These are phyloP conservation scores for Cochlearia excelsa DNA, from an alignment of 345 rosid species.

Conservation along the genomic window DNA sequence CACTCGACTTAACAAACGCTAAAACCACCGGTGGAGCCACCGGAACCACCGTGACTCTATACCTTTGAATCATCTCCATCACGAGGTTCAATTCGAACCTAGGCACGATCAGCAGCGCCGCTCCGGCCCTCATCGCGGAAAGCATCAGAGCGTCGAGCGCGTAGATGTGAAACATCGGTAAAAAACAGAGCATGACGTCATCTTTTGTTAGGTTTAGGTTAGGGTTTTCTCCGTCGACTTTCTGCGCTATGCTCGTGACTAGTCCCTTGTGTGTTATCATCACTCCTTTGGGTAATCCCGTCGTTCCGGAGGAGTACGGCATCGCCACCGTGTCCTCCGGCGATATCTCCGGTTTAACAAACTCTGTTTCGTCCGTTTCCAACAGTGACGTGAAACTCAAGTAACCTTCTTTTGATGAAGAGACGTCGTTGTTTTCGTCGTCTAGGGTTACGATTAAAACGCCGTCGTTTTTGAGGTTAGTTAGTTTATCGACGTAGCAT, in stretches of 20 bases:
- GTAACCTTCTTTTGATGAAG: slow-evolving; percentile 35
- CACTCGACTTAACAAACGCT: slow-evolving; percentile 57
- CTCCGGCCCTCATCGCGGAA: slow-evolving; percentile 70
- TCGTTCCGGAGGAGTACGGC: slow-evolving; percentile 92
- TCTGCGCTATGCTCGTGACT: slow-evolving; percentile 80
- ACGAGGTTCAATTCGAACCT: slow-evolving; percentile 57
- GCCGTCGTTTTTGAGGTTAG: slow-evolving; percentile 35
- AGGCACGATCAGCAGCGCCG: slow-evolving; percentile 69
- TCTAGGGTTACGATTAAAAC: slow-evolving; percentile 33
- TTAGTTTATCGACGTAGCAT: slow-evolving; percentile 48
- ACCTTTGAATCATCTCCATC: slow-evolving; percentile 53
- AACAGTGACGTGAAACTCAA: slow-evolving; percentile 54
- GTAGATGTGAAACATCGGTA: slow-evolving; percentile 83
- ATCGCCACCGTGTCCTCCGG: slow-evolving; percentile 79
- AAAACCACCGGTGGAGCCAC: slow-evolving; percentile 79
- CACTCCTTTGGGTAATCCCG: slow-evolving; percentile 92
- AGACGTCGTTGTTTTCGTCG: not conserved
- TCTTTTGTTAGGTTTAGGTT: slow-evolving; percentile 55
- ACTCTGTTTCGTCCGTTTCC: slow-evolving; percentile 41
- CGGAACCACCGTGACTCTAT: slow-evolving; percentile 69
- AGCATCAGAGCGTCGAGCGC: slow-evolving; percentile 66
- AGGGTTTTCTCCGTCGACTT: slow-evolving; percentile 92
- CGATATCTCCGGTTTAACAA: slow-evolving; percentile 43
- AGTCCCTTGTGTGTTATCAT: slow-evolving; percentile 80
- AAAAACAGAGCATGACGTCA: slow-evolving; percentile 69